Conservation (phyloP, 176 grass and related monocot genomes). For the Coix lacrymajobi region DNA sequence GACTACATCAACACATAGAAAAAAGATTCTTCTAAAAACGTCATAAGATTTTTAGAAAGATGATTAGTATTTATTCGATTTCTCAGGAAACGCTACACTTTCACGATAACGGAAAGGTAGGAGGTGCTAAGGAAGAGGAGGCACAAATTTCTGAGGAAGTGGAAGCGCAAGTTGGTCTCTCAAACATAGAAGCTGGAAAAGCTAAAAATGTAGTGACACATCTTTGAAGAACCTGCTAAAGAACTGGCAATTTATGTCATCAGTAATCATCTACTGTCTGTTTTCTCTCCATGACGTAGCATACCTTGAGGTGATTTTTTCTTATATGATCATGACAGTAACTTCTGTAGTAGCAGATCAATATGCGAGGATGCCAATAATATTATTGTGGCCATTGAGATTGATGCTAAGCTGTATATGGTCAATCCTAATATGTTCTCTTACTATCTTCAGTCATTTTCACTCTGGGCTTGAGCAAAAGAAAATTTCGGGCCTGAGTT, state of each 20-base stretch:
- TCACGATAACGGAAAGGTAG: constrained; percentile 44
- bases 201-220: constrained; percentile 9
- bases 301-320: constrained; percentile 50
- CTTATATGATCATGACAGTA: not conserved
- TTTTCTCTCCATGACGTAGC: constrained; percentile 57
- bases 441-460: constrained; percentile 61
- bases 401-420: not conserved
- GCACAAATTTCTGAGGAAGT: constrained; percentile 15
- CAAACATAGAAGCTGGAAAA: constrained; percentile 8
- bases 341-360: not conserved
- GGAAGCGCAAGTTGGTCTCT: constrained; percentile 30
- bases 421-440: not conserved
- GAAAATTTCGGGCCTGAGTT: constrained; percentile 53
- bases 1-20: not conserved
- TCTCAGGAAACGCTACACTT: constrained; percentile 65
- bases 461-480: constrained; percentile 62
- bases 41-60: not conserved
- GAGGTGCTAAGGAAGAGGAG: constrained; percentile 27
- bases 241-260: constrained; percentile 52
- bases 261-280: constrained; percentile 43
- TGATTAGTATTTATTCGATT: not conserved
- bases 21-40: not conserved
- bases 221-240: constrained; percentile 43
- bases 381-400: not conserved
- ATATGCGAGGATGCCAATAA: not conserved